A percentile compares a stretch with the other conserved stretches of the same genome.
Conservation (phyloP, 1,284 basidiomycete species). For the Trametes polyzona region DNA sequence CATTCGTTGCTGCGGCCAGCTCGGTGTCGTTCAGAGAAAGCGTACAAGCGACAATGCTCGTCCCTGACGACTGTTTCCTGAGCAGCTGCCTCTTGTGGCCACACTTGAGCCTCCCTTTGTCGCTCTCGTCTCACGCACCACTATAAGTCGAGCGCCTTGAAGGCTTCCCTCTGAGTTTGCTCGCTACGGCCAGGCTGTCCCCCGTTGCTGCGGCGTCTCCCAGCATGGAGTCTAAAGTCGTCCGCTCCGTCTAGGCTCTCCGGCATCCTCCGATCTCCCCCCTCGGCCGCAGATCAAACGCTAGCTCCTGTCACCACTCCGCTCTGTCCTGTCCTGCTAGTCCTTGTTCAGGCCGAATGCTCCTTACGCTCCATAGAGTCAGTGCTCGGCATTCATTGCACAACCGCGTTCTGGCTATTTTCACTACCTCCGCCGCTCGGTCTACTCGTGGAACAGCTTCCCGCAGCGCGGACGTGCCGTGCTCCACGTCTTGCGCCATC, state of each 20-base stretch:
- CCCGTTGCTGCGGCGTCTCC: slow-evolving; percentile 4
- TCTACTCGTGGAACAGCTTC: slow-evolving; percentile 12
- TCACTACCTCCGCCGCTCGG: background rate
- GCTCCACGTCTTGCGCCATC: slow-evolving; percentile 25
- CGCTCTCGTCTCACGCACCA: slow-evolving; percentile 14
- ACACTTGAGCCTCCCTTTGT: slow-evolving; percentile 21
- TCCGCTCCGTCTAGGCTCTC: background rate
- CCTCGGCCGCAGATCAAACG: slow-evolving; percentile 8
- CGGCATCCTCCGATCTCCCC: slow-evolving; percentile 2
- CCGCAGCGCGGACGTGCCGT: slow-evolving; percentile 5
- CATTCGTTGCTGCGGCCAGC: background rate
- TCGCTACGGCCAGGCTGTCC: slow-evolving; percentile 11
- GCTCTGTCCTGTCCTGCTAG: background rate
- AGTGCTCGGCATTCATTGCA: background rate
- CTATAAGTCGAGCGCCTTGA: slow-evolving; percentile 3
- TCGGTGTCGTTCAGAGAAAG: slow-evolving; percentile 4
- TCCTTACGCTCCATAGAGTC: background rate
- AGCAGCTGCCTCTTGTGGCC: slow-evolving; percentile 5
- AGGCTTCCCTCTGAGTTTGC: slow-evolving; percentile 7
- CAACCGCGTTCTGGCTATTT: background rate
- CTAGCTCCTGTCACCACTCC: slow-evolving; percentile 12
- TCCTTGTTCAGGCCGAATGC: slow-evolving; percentile 3
- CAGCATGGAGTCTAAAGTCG: slow-evolving; percentile 8
- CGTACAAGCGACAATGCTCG: background rate
- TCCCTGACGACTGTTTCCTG: slow-evolving; percentile 18